Conservation (phyloP, 1,284 basidiomycete species). For the Austropuccinia psidii region DNA sequence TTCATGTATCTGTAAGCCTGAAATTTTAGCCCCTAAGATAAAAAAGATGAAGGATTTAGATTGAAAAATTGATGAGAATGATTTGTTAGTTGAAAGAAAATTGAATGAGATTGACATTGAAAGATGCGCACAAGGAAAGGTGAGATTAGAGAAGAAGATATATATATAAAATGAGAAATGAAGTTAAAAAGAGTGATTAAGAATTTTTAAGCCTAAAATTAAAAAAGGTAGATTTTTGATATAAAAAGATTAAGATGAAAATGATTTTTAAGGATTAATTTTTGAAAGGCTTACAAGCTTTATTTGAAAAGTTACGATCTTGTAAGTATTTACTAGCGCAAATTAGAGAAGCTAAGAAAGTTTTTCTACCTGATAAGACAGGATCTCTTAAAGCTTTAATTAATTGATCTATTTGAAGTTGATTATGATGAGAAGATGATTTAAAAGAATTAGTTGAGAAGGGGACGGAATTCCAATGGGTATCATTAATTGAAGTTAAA, state of each 20-base stretch:
- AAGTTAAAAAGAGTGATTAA: background rate
- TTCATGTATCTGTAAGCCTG: slow-evolving; percentile 48
- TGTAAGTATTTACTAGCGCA: slow-evolving; percentile 84
- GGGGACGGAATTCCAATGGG: background rate
- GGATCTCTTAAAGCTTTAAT: slow-evolving; percentile 48
- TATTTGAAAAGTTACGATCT: slow-evolving; percentile 82
- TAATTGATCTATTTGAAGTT: background rate
- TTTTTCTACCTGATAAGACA: slow-evolving; percentile 72
- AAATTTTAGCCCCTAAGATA: slow-evolving; percentile 62
- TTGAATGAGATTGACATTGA: background rate
- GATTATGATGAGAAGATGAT: background rate
- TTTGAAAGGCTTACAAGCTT: slow-evolving; percentile 33
- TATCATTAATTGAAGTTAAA: background rate
- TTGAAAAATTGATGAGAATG: background rate
- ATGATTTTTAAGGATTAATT: background rate
- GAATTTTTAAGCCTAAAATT: no score
- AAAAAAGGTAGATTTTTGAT: no score
- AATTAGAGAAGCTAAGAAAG: slow-evolving; percentile 79
- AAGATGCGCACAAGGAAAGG: background rate
- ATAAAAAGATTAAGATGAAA: background rate
- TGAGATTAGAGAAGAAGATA: background rate
- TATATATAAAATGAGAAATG: background rate
- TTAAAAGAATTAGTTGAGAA: background rate
- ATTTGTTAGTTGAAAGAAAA: background rate
- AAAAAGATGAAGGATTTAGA: background rate